A percentile compares a stretch with the other conserved stretches of the same genome.
Evolutionary conservation across 306 rosid genomes (phyloP).

Genomic region (Elaeagnus macrophylla): DNA sequence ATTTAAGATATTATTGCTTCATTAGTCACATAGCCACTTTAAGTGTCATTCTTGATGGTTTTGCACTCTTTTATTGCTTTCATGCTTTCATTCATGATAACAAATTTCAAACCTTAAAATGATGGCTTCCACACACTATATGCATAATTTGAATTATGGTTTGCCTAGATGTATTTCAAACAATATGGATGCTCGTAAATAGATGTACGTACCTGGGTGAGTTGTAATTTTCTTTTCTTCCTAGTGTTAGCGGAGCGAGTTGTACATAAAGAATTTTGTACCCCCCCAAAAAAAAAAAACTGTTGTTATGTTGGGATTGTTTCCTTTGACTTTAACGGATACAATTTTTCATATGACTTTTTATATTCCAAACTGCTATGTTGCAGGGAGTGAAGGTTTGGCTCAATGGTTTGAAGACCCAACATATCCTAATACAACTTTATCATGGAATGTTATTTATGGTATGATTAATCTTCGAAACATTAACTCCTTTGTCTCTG

Average conservation of each 20-base stretch:
- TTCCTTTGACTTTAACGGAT: background rate
- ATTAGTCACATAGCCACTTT: no score
- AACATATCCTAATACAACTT: constrained; percentile 55
- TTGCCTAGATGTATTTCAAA: no score
- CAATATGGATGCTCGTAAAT: no score
- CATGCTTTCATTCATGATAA: background rate
- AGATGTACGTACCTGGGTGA: no score
- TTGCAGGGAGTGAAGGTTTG: constrained; percentile 51
- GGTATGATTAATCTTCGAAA: constrained; percentile 31
- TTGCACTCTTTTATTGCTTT: background rate
- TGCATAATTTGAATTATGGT: background rate
- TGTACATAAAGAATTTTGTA: no score
- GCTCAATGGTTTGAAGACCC: constrained; percentile 52
- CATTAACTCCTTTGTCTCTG: background rate
- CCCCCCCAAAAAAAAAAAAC: no score
- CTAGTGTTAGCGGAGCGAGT: no score
- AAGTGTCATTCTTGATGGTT: no score
- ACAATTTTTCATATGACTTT: constrained; percentile 11
- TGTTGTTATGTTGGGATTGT: no score
- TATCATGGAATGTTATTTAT: constrained; percentile 65
- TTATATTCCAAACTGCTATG: constrained; percentile 21
- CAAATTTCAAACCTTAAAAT: background rate
- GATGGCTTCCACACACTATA: background rate
- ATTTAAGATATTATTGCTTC: no score
- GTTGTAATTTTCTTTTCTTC: no score